Evolutionary conservation across 495 filamentous ascomycete genomes (phyloP).

Genomic region (Aspergillus nanangensis): DNA sequence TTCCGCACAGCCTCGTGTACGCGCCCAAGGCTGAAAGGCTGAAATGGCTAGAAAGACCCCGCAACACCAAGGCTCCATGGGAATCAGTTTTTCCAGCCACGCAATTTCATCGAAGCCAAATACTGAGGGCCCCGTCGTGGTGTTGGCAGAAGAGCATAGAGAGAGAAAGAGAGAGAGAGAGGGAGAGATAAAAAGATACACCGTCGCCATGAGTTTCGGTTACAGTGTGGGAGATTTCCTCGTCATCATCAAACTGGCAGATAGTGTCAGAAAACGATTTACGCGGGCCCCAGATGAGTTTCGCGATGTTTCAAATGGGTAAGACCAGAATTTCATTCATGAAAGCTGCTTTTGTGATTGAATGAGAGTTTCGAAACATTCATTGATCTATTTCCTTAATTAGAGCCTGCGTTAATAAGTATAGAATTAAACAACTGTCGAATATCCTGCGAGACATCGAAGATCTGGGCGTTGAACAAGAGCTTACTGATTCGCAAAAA

Average conservation of each 20-base stretch:
- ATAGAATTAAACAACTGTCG: background rate
- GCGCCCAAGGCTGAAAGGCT: no score
- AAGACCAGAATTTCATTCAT: background rate
- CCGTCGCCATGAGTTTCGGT: slow-evolving; percentile 3
- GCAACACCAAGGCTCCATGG: no score
- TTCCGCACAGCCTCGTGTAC: no score
- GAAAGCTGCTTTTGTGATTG: background rate
- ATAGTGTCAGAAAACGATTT: background rate
- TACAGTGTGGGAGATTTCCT: slow-evolving; percentile 3
- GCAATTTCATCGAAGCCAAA: background rate
- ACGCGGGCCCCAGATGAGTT: background rate
- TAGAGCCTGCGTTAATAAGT: no score
- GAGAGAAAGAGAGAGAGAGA: background rate
- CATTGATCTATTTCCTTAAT: no score
- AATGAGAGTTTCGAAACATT: background rate
- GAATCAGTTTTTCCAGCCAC: no score
- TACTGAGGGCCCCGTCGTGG: background rate
- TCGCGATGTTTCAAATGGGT: background rate
- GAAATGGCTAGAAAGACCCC: no score
- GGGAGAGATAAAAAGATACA: no score
- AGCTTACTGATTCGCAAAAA: background rate
- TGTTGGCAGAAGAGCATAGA: background rate
- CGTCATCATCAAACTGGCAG: background rate
- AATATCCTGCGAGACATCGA: slow-evolving; percentile 1
- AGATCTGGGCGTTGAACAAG: background rate